Evolutionary conservation across 2,329 filamentous ascomycete species (phyloP).

Genomic region (Alternaria sp.): DNA sequence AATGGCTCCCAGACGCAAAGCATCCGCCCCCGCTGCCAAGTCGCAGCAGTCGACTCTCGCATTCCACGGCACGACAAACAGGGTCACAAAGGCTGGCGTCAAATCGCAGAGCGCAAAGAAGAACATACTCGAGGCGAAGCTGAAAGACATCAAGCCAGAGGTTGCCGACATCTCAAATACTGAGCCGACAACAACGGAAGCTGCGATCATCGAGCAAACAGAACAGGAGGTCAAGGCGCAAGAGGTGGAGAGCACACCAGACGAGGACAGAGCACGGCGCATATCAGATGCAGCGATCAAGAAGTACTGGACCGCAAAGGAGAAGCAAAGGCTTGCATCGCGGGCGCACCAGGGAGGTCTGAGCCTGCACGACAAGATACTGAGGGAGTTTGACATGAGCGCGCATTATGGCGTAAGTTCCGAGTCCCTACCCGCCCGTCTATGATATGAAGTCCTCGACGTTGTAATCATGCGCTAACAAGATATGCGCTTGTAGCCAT

Average conservation of each 20-base stretch:
- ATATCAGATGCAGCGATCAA: slow-evolving; percentile 74
- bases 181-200: slow-evolving; percentile 51
- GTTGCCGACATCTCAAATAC: slow-evolving; percentile 28
- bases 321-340: slow-evolving; percentile 71
- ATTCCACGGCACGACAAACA: slow-evolving; percentile 64
- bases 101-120: slow-evolving; percentile 50
- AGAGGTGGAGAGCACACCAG: slow-evolving; percentile 36
- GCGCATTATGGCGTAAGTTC: slow-evolving; percentile 84
- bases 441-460: slow-evolving; percentile 32
- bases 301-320: slow-evolving; percentile 79
- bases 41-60: slow-evolving; percentile 69
- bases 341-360: slow-evolving; percentile 81
- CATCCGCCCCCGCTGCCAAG: slow-evolving; percentile 55
- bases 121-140: slow-evolving; percentile 46
- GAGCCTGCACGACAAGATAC: slow-evolving; percentile 79
- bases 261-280: slow-evolving; percentile 67
- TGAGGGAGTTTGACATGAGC: slow-evolving; percentile 91
- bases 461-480: slow-evolving; percentile 19
- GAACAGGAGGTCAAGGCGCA: slow-evolving; percentile 43
- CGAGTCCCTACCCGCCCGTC: not conserved
- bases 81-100: slow-evolving; percentile 65
- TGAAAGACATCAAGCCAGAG: slow-evolving; percentile 39
- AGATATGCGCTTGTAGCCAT: slow-evolving; percentile 67
- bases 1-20: slow-evolving; percentile 58
- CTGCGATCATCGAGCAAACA: slow-evolving; percentile 51